Evolutionary conservation across 257 asterid genomes (phyloP), one percentile per base, ranked within the genome.

Genomic region (Gentiana dahurica): DNA sequence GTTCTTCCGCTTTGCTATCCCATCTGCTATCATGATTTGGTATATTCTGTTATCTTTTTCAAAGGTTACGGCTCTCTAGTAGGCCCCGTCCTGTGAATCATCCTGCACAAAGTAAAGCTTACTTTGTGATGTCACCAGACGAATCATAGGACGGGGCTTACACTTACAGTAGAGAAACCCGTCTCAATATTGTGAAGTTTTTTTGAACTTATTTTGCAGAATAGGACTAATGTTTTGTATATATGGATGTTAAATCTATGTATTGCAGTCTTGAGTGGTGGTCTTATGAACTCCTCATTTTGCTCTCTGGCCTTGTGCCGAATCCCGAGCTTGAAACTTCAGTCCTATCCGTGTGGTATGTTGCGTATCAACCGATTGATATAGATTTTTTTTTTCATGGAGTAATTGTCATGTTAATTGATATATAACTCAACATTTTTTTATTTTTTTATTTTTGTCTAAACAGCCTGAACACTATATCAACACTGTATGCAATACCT

Each of bases 291-390:
- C 75, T 86, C 45, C 73, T 89, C 8, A 65, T 86, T 62, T 81
- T 86, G 77, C 82, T 86, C 24, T 83, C 95, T 0, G 95, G 97
- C 53, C 70, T 86, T 39, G 68, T 86, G 38, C 94, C 95, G 24
- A 86, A 90, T 66, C 97, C 97, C 2, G 83, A 82, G 79, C 96
- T 90, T 59, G 97, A 89, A 71, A 67, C 95, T 69, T 89, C 97
- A 2, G 95, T 86, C 57, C 65, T 89, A 3, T 83, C 95, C 4
- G 84, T 86, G 11, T 86, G 97, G 95, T 86, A 80, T 12, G 81
- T 51, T 63, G 54, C 24, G 24, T 24, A 24, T 24, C 24, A 24
- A 24, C 24, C 24, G 24, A 24, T 24, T 24, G 24, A 24, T 24
- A 24, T 24, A 24, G 24, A 0, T 24, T 24, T 24, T 24, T 15